These are phyloP conservation scores for Diplodia seriata DNA, from an alignment of 2,329 filamentous ascomycete genomes.

Conservation along the genomic window DNA sequence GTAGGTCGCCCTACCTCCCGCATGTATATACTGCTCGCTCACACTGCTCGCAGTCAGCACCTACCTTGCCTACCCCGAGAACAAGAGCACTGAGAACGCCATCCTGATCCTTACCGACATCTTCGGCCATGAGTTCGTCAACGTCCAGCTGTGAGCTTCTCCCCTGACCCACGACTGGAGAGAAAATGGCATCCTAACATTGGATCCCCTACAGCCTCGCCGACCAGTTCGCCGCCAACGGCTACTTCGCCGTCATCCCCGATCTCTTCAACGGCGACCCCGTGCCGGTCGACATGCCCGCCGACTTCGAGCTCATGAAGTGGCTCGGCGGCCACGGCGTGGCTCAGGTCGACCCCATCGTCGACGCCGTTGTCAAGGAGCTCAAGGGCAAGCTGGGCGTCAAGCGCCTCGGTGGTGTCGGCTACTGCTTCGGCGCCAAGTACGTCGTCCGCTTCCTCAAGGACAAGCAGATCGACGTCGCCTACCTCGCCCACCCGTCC, in stretches of 20 bases:
- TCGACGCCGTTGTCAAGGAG: slow-evolving; percentile 56
- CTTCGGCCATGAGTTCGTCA: slow-evolving; percentile 63
- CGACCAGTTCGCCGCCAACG: slow-evolving; percentile 76
- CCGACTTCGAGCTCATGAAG: slow-evolving; percentile 56
- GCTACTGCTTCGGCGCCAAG: slow-evolving; percentile 61
- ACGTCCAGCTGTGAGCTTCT: slow-evolving; percentile 51
- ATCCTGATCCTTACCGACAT: slow-evolving; percentile 66
- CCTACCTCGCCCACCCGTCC: slow-evolving; percentile 77
- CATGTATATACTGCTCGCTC: background rate
- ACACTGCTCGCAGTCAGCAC: slow-evolving; percentile 54
- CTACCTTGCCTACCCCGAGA: slow-evolving; percentile 63
- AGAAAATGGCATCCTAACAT: slow-evolving; percentile 1
- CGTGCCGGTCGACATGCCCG: slow-evolving; percentile 60
- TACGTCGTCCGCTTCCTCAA: slow-evolving; percentile 69
- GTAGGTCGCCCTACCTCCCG: slow-evolving; percentile 42
- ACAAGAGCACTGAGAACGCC: slow-evolving; percentile 61
- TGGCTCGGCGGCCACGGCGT: slow-evolving; percentile 58
- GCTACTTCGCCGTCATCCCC: slow-evolving; percentile 72
- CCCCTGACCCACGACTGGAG: background rate
- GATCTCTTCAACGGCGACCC: slow-evolving; percentile 75
- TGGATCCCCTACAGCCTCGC: slow-evolving; percentile 58
- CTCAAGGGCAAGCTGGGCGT: slow-evolving; percentile 58
- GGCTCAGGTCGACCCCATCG: slow-evolving; percentile 60
- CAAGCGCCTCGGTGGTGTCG: slow-evolving; percentile 54
- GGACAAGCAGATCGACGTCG: slow-evolving; percentile 67